Evolutionary conservation across 2,329 filamentous ascomycete genomes (phyloP), one percentile per base, ranked within the genome.

Genomic region (Chaetomium sp.): DNA sequence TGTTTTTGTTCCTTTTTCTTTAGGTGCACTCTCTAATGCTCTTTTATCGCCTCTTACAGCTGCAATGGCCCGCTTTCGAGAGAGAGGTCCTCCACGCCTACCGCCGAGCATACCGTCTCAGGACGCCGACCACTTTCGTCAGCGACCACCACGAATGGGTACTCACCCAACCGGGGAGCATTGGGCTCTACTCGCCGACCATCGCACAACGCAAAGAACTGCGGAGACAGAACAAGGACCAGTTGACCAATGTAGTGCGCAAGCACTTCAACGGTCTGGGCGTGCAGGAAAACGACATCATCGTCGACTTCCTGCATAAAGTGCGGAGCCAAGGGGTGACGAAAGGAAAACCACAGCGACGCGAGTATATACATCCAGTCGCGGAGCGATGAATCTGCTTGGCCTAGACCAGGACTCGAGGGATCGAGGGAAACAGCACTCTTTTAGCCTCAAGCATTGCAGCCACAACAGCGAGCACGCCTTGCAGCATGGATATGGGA

Each of bases 231-330:
- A 85, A 84, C 72, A 90, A 90, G 74, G 88, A 92, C 45, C 85
- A 90, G 69, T 80, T 96, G 62, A 89, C 90, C 9, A 82, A 87
- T 69, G 83, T 86, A 1, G 89, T 93, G 57, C 83, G 91, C 69
- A 93, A 92, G 75, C 90, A 95, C 77, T 95, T 95, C 79, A 95
- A 95, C 74, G 87, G 86, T 38, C 82, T 91, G 69, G 90, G 89
- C 19, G 86, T 94, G 49, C 89, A 88, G 69, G 92, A 96, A 79
- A 92, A 89, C 74, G 91, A 95, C 71, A 88, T 93, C 69, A 90
- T 95, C 64, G 90, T 93, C 63, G 90, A 91, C 69, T 87, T 92
- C 74, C 81, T 93, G 67, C 91, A 92, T 81, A 90, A 87, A 73
- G 83, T 91, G 33, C 82, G 83, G 73, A 84, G 83, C 69, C 81